Base-by-base conservation (phyloP, 148 eudicot genomes). In the Vaccinium darrowii region DNA sequence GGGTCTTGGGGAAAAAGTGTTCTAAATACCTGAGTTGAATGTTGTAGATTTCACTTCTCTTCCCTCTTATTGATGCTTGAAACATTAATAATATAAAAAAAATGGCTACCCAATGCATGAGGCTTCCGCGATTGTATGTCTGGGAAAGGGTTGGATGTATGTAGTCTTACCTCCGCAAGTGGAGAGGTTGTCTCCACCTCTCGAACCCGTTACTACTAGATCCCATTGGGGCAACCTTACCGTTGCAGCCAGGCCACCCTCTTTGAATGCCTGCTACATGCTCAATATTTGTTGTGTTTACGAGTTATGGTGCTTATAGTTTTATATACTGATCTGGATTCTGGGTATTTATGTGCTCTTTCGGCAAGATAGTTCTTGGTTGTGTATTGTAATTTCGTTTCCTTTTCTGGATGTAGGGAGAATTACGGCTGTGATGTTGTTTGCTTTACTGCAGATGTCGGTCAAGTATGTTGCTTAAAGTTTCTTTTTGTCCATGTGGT, bases 371-470 rank as follows among this genome's bases (percentile, higher is more conserved):
- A 75, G n/a, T 13, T 67, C 60, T 84, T 5, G 16, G 27, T 6
- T 67, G 18, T 54, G 5, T 47, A 62, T 19, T 47, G 15, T 23
- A 51, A 50, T 27, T 36, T 76, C 23, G 3, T 30, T 3, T 21
- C 12, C 23, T 56, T 62, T 84, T 88, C 43, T 16, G 75, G 33
- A 63, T 91, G 80, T 94, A 97, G 99, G 93, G 99, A 97, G 91
- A 95, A 94, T 81, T 97, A 97, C 89, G 99, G 99, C 82, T 97
- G 99, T 84, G 99, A 97, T 87, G 99, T 97, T 81, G 99, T 97
- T 75, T 97, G 99, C 89, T 97, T 97, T 84, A 97, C 98, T 82
- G 99, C 99, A 54, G 99, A 97, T 89, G 99, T 97, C 85, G 99
- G 98, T 74, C 99, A 97, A 88, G 99, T 97, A 86, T 84, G 95